Conservation (phyloP, 2,329 filamentous ascomycete genomes). For the Pseudocercospora eumusae region DNA sequence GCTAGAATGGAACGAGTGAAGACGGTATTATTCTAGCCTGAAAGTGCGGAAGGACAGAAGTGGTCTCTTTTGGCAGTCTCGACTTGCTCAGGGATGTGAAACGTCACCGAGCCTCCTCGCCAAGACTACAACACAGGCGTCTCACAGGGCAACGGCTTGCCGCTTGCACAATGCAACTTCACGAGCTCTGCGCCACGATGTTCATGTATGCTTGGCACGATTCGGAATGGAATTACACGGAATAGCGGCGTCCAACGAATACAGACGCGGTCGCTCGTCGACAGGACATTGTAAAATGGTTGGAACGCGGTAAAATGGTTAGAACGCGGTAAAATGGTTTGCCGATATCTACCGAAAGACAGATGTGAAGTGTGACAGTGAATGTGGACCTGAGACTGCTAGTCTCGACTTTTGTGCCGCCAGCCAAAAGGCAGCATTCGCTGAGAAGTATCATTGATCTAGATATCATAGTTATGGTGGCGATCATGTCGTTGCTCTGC, state of each 20-base stretch:
- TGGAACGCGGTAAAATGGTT: background rate
- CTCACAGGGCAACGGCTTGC: conserved; percentile 1
- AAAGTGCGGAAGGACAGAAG: background rate
- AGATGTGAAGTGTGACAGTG: background rate
- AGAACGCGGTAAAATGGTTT: background rate
- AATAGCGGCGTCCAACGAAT: too few species aligned
- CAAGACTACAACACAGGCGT: background rate
- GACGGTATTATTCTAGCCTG: background rate
- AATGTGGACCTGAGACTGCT: background rate
- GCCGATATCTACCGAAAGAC: background rate
- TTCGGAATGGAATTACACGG: too few species aligned
- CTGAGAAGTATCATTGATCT: background rate
- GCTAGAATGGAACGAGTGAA: background rate
- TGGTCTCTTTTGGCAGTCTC: background rate
- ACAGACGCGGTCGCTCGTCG: too few species aligned
- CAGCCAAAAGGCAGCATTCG: background rate
- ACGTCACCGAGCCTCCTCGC: conserved; percentile 1
- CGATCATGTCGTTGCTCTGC: background rate
- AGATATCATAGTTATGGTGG: background rate
- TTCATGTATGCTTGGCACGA: background rate
- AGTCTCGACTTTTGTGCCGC: background rate
- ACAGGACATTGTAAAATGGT: background rate
- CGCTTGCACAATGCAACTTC: background rate
- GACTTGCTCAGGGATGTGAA: background rate
- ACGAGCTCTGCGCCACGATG: background rate